Evolutionary conservation across 1,139 yeast genomes (phyloP).

Genomic region (Geotrichum aggregatum): DNA sequence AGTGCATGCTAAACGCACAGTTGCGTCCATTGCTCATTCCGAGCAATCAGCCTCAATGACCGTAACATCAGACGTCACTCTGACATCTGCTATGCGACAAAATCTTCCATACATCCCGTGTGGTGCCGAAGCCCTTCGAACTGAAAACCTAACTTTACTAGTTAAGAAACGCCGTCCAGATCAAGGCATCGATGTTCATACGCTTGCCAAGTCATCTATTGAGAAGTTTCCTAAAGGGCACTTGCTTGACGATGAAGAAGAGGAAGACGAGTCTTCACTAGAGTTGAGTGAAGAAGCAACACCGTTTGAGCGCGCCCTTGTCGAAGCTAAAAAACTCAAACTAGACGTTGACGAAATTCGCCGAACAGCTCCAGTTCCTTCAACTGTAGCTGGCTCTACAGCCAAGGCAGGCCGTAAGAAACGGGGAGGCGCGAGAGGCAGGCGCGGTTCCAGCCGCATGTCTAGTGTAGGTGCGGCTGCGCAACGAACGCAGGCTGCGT

Average conservation of each 20-base stretch:
- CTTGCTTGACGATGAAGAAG: constrained; percentile 37
- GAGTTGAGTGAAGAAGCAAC: constrained; percentile 27
- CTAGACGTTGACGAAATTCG: constrained; percentile 31
- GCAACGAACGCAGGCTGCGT: constrained; percentile 8
- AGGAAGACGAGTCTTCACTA: constrained; percentile 20
- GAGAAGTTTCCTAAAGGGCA: constrained; percentile 34
- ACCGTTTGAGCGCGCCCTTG: constrained; percentile 29
- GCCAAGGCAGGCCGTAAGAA: constrained; percentile 8
- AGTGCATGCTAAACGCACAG: too few species aligned
- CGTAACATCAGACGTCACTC: not conserved
- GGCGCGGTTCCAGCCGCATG: constrained; percentile 17
- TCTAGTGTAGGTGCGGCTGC: constrained; percentile 12
- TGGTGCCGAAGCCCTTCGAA: constrained; percentile 15
- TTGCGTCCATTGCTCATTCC: not conserved
- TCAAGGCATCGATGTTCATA: constrained; percentile 27
- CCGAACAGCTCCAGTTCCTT: constrained; percentile 22
- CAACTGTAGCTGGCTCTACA: constrained; percentile 4
- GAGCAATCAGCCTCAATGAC: not conserved
- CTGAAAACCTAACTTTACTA: constrained; percentile 23
- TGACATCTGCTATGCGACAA: not conserved
- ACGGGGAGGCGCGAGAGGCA: constrained; percentile 16
- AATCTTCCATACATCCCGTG: constrained; percentile 1
- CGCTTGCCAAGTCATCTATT: constrained; percentile 33
- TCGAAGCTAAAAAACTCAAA: constrained; percentile 32
- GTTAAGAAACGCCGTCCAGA: constrained; percentile 21